Evolutionary conservation across 805 yeast genomes (phyloP), one percentile per base, ranked within the genome.

Genomic region (Grigorovia jiainica): DNA sequence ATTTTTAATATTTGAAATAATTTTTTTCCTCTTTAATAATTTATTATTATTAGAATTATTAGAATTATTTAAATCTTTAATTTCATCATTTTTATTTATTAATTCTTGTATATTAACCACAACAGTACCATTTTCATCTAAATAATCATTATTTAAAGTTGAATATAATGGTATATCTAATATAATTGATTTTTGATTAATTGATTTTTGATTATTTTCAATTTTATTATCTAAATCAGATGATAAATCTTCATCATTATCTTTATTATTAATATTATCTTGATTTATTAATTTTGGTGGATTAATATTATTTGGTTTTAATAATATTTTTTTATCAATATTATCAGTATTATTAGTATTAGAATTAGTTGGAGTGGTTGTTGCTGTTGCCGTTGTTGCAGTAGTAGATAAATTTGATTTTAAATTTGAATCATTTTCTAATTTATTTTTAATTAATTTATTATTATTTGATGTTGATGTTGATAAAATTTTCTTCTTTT

Each of bases 41-140:
- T 38, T 34, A 18, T 24, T 13, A 11, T 32, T 21, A 15, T 31
- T 36, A 20, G 15, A 9, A 38, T 7, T 13, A 13, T 6, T n/a
- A 5, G n/a, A 13, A 25, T 44, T 15, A 16, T 40, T 27, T 41
- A 42, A 7, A 40, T 32, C 9, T 49, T 46, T 31, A 47, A 43
- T 35, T 47, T 40, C 37, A 9, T 27, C 34, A 17, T 36, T 40
- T 18, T 17, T 29, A 9, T 36, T 36, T 15, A 40, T 16, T 15
- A 49, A 19, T 34, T 53, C 58, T 39, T 49, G 51, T 13, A 57
- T 46, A 42, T 61, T 59, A 40, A 61, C 55, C 8, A 51, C 53
- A 1, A 61, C 61, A 31, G 60, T 60, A 10, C 64, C 64, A 43
- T 61, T 60, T 47, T 61, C 65, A 43, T 61, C 63, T 31, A 61